Base-by-base conservation (phyloP, 2,329 filamentous ascomycete species). In the Simplicillium aogashimaense region DNA sequence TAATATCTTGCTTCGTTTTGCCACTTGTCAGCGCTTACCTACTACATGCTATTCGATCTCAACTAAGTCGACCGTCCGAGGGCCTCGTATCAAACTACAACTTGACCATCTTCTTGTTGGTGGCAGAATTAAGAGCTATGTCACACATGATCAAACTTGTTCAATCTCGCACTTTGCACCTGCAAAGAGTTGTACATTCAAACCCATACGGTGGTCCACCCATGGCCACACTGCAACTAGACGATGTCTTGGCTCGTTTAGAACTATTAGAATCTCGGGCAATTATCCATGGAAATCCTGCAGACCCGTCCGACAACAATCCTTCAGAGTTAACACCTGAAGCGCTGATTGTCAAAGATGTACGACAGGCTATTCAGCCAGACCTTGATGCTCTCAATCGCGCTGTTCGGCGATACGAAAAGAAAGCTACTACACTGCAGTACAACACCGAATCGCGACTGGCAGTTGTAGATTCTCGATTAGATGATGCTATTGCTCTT, bases 61-160 rank as follows among this genome's bases (percentile, higher is more conserved):
- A 90, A 51, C 75, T 97, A 14, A 89, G 84, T 17, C 74, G 85
- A 2, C 86, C 85, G 0, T 88, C 87, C 0, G 88, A 94, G 57
- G 86, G 86, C 2, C 68, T 97, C 10, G 82, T 97, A 7, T 94
- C 87, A 4, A 86, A 95, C 59, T 94, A 90, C 63, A 95, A 95
- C 58, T 70, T 97, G 40, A 88, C 83, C 11, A 86, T 97, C 39
- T 97, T 95, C 59, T 68, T 95, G 3, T 72, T 95, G 14, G 86
- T 84, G 1, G 85, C 90, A 3, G 90, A 97, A 61, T 68, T 95
- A 20, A 81, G 86, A 3, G 90, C 90, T 1, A 66, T 88, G 37
- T 78, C 85, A 1, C 89, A 95, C 54, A 64, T 94, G 18, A 76
- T 95, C 45, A 86, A 81, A 54, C 74, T 95, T 52, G 72, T 94